These are phyloP conservation scores for Dichotomopilus funicola DNA, from an alignment of 2,329 filamentous ascomycete genomes.

Conservation along the genomic window DNA sequence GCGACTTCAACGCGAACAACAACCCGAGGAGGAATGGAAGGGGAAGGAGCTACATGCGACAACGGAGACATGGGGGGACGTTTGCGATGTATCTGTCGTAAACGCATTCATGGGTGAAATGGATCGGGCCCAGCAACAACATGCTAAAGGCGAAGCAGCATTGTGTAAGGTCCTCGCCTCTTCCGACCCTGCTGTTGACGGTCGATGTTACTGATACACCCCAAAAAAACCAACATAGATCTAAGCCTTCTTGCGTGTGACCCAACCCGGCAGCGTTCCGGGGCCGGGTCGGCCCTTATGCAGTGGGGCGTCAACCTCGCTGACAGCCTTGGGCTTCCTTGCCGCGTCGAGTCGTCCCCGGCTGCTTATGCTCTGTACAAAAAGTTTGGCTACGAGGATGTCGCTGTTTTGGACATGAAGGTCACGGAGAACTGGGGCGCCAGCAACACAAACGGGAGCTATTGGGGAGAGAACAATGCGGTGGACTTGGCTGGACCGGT, in stretches of 20 bases:
- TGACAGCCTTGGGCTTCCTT: conserved; percentile 22
- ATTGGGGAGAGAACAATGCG: conserved; percentile 26
- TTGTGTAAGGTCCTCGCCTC: conserved; percentile 21
- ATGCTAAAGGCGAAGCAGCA: conserved; percentile 22
- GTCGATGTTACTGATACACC: too few relatives aligned
- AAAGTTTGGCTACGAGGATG: conserved; percentile 24
- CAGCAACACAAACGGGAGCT: conserved; percentile 10
- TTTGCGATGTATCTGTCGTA: conserved; percentile 17
- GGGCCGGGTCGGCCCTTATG: conserved; percentile 26
- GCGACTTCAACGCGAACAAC: conserved; percentile 18
- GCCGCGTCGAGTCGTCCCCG: conserved; percentile 26
- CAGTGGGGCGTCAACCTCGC: conserved; percentile 24
- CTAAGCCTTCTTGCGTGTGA: conserved; percentile 24
- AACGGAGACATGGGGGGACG: conserved; percentile 22
- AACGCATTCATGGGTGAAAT: conserved; percentile 25
- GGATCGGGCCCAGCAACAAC: conserved; percentile 13
- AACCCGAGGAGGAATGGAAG: conserved; percentile 26
- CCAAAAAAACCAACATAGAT: conserved; percentile 11
- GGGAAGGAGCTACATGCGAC: conserved; percentile 7
- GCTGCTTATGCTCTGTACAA: conserved; percentile 26
- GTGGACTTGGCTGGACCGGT: conserved; percentile 19
- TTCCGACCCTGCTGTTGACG: too few relatives aligned
- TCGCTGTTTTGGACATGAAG: conserved; percentile 24
- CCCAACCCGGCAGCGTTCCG: conserved; percentile 22
- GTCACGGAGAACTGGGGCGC: conserved; percentile 20